These are phyloP conservation scores for Vicia sativa DNA, from an alignment of 306 rosid genomes.

Conservation along the genomic window DNA sequence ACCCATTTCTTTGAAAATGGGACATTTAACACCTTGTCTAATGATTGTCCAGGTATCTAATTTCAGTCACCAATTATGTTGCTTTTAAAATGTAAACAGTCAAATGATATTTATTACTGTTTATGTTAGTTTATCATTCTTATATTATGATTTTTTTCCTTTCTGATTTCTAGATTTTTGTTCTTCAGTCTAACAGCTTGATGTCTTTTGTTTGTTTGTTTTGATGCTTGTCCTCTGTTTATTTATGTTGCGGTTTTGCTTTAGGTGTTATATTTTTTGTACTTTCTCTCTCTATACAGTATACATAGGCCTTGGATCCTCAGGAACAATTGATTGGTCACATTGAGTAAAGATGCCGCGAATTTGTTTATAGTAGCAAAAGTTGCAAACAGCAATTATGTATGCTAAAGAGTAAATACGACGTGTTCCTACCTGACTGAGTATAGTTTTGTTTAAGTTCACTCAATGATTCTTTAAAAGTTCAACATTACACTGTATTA, in stretches of 20 bases:
- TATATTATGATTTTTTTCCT: not conserved
- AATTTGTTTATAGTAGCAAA: not conserved
- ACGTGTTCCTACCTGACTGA: not conserved
- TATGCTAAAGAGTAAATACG: not conserved
- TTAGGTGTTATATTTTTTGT: slow-evolving; percentile 12
- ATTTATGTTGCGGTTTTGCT: slow-evolving; percentile 2
- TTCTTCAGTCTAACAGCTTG: slow-evolving; percentile 9
- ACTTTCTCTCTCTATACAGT: not conserved
- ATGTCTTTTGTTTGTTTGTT: not conserved
- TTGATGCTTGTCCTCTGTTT: slow-evolving; percentile 1
- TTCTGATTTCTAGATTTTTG: not conserved
- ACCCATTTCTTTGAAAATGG: slow-evolving; percentile 14
- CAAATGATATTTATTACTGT: not conserved
- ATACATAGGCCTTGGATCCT: slow-evolving; percentile 8
- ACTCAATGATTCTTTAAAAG: slow-evolving; percentile 1
- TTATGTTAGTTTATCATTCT: slow-evolving; percentile 6
- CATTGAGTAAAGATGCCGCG: not conserved
- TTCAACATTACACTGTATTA: not conserved
- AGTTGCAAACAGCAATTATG: slow-evolving; percentile 7
- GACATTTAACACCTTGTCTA: slow-evolving; percentile 1
- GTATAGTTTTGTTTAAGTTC: not conserved
- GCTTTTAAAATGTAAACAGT: slow-evolving; percentile 17
- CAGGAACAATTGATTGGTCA: slow-evolving; percentile 5
- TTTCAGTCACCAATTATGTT: not conserved
- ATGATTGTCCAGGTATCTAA: not conserved